These are phyloP conservation scores for Cucumis melo DNA, from an alignment of 306 rosid species.

Conservation along the genomic window DNA sequence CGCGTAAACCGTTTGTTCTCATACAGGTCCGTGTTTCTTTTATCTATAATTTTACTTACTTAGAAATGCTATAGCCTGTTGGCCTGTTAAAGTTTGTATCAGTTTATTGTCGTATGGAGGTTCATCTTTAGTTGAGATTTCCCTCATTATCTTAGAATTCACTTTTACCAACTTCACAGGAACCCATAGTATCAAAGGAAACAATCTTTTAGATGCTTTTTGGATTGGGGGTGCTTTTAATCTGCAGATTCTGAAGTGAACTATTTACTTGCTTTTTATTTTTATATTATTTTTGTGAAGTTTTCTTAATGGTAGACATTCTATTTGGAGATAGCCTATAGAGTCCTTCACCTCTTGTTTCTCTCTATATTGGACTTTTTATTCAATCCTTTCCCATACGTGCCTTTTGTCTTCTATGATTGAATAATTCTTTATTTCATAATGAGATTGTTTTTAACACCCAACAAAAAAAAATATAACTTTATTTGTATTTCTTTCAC, in stretches of 20 bases:
- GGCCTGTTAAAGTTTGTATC: neutral
- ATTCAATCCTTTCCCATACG: neutral
- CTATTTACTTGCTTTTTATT: neutral
- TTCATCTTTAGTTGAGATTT: neutral
- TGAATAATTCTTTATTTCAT: neutral
- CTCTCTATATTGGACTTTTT: neutral
- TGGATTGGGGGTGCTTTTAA: neutral
- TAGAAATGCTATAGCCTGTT: neutral
- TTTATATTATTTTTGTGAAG: too few relatives aligned
- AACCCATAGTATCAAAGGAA: neutral
- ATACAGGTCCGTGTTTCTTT: conserved; percentile 54
- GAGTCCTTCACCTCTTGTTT: neutral
- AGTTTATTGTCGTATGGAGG: neutral
- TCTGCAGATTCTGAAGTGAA: neutral
- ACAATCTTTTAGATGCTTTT: neutral
- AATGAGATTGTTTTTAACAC: neutral
- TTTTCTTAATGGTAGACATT: neutral
- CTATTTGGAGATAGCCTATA: neutral
- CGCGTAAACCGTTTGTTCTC: conserved; percentile 72
- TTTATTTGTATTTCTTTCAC: neutral
- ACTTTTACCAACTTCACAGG: neutral
- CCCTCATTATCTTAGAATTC: neutral
- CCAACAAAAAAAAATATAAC: neutral
- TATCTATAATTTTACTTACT: conserved; percentile 4
- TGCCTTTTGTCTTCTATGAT: neutral